Base-by-base conservation (phyloP, 2,329 filamentous ascomycete genomes). In the Sporothrix globosa region DNA sequence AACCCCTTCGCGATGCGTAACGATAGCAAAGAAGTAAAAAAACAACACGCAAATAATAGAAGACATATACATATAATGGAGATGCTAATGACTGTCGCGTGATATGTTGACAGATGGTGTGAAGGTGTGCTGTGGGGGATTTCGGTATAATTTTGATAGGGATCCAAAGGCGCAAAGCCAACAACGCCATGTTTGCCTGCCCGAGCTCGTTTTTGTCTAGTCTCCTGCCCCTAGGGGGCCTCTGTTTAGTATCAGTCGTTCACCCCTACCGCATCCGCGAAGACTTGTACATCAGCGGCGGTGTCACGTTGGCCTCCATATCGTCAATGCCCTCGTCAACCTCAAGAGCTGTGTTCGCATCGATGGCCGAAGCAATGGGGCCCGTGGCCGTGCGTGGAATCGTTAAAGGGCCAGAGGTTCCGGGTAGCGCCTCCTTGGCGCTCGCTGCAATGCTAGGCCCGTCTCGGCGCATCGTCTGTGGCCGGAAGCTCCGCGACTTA, bases 391-490 rank as follows among this genome's bases (percentile, higher is more conserved):
- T 10, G 4, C 46, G 58, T 46, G 58, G 44, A 3, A 14, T 9
- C 27, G 30, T 27, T 3, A 2, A 19, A 34, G 21, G 21, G 9
- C 9, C n/a, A 27, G n/a, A 4, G 4, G 4, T 46, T 13, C 58
- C 58, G 2, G 46, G 58, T 1, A 63, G 58, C 21, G 39, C 71
- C 34, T 75, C 72, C 70, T 74, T 73, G 10, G 68, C 69, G 11
- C 75, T 74, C 10, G 72, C 75, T 71, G 24, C 76, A 74, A 41
- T 76, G 74, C 74, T 74, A 1, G 78, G 74, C 7, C 73, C 75
- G 58, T 84, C 84, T 72, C 82, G 82, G 60, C 86, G 82, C 81
- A 88, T 84, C 73, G 82, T 86, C 70, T 84, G 83, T 46, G 84
- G 83, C 19, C 86, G 82, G 71, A 83, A 84, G 53, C 82, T 85